These are phyloP conservation scores for Stephanocyclus meneghinianus DNA, from an alignment of 352 stramenopile species.

Conservation along the genomic window DNA sequence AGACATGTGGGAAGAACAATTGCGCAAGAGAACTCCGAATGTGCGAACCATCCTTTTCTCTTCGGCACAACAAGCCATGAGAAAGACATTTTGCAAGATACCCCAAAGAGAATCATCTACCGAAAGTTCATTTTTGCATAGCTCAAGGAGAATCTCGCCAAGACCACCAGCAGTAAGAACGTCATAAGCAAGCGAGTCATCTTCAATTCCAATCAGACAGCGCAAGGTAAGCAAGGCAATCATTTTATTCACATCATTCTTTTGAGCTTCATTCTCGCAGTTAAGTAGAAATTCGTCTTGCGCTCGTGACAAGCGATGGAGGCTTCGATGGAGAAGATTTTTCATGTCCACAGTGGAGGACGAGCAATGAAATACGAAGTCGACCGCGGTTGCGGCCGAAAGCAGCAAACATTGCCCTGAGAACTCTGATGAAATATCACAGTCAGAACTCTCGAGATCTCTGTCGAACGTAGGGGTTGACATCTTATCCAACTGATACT, in stretches of 20 bases:
- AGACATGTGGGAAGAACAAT: constrained; percentile 20
- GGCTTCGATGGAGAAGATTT: constrained; percentile 18
- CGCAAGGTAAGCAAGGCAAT: constrained; percentile 41
- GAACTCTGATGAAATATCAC: constrained; percentile 52
- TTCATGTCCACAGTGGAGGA: background rate
- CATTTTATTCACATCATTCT: constrained; percentile 38
- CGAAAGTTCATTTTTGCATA: constrained; percentile 28
- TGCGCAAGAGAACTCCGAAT: constrained; percentile 24
- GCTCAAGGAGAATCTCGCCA: constrained; percentile 12
- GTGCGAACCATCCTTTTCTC: constrained; percentile 39
- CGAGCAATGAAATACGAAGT: constrained; percentile 20
- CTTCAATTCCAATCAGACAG: constrained; percentile 43
- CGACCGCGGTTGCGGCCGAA: constrained; percentile 36
- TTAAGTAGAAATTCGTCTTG: constrained; percentile 52
- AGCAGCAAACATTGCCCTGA: constrained; percentile 51
- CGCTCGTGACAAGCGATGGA: constrained; percentile 38
- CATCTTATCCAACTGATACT: constrained; percentile 36
- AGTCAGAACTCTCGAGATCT: constrained; percentile 8
- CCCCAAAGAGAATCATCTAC: too few species aligned
- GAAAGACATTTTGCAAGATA: constrained; percentile 28
- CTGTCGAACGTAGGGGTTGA: constrained; percentile 26
- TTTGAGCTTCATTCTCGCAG: constrained; percentile 30
- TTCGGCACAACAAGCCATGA: constrained; percentile 32
- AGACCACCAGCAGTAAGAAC: constrained; percentile 28
- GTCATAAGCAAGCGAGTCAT: constrained; percentile 37